Conservation (phyloP, 805 yeast species). For the Kazachstania bromeliacearum region DNA sequence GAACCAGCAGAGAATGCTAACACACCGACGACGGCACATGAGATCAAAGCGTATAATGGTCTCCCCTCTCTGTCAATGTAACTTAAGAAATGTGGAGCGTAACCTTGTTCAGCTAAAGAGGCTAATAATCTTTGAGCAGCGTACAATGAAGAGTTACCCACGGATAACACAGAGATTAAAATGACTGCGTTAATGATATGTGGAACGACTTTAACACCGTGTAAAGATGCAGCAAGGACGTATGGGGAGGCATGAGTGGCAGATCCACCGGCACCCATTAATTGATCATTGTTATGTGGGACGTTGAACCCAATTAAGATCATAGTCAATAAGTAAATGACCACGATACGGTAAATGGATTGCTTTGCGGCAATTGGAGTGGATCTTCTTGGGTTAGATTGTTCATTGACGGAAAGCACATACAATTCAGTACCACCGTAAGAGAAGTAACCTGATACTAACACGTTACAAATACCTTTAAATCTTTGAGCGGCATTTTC, state of each 20-base stretch:
- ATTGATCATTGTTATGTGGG: slow-evolving; percentile 44
- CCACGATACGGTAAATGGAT: slow-evolving; percentile 53
- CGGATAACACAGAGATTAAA: slow-evolving; percentile 62
- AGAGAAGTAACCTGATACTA: slow-evolving; percentile 54
- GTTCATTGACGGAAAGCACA: slow-evolving; percentile 61
- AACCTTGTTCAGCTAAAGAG: slow-evolving; percentile 61
- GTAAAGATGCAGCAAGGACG: slow-evolving; percentile 57
- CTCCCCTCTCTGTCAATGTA: slow-evolving; percentile 50
- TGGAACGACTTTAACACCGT: slow-evolving; percentile 57
- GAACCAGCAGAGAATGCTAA: slow-evolving; percentile 53
- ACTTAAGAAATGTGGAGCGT: slow-evolving; percentile 46
- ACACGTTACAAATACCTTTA: slow-evolving; percentile 56
- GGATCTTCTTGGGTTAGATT: slow-evolving; percentile 47
- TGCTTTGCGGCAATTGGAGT: slow-evolving; percentile 58
- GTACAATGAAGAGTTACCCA: slow-evolving; percentile 66
- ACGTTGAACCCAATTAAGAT: slow-evolving; percentile 50
- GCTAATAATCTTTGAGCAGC: slow-evolving; percentile 66
- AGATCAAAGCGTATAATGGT: slow-evolving; percentile 46
- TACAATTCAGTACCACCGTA: slow-evolving; percentile 59
- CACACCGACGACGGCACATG: slow-evolving; percentile 44
- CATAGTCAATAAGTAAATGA: slow-evolving; percentile 48
- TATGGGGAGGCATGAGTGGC: slow-evolving; percentile 61
- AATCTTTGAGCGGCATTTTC: slow-evolving; percentile 31
- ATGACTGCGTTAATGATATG: slow-evolving; percentile 68
- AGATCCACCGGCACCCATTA: slow-evolving; percentile 42